Evolutionary conservation across 1,284 basidiomycete genomes (phyloP), one percentile per base, ranked within the genome.

Genomic region (Marasmius oreades): DNA sequence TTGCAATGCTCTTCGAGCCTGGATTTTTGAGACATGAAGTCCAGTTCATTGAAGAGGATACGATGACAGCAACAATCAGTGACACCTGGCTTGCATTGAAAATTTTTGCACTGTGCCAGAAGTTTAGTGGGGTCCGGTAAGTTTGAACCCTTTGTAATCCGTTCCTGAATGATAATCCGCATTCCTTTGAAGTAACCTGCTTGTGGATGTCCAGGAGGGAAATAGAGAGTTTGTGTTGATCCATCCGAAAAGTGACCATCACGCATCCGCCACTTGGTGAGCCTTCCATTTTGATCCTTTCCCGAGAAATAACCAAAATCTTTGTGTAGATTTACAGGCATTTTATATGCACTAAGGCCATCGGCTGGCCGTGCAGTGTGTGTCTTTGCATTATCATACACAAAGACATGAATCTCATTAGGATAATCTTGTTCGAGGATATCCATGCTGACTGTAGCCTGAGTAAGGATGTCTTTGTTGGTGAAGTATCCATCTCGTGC

Each of bases 341-440:
- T 68, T 7, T 62, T 14, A 5, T 37, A 24, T 14, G 66, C 64
- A 52, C 59, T 62, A n/a, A 67, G 62, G 26, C 67, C 60, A 58
- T 67, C 54, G 8, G 58, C 53, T 22, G 63, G 54, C 7, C 55
- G 58, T 53, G 66, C 64, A 2, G 50, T 53, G 55, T 68, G 64
- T 11, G 59, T 69, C 4, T 58, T 55, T 7, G 67, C 66, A 55
- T 70, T 70, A 48, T 69, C 63, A 57, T 63, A 67, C 28, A 62
- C 46, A 44, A 69, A 62, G 20, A 65, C 42, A 53, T 65, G 65
- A 2, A 58, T 23, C 34, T 61, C 51, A 20, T 60, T 42, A 5
- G 60, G 60, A 46, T 59, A 67, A 47, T 65, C 24, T 5, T 55
- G 26, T 11, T 62, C 48, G 26, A 69, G 55, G 28, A 71, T 59